Percentiles rank a stretch among this genome's conserved stretches.
phyloP scores from a whole-genome alignment of 2,329 filamentous ascomycete genomes.

The Aspergillus japonicus region DNA sequence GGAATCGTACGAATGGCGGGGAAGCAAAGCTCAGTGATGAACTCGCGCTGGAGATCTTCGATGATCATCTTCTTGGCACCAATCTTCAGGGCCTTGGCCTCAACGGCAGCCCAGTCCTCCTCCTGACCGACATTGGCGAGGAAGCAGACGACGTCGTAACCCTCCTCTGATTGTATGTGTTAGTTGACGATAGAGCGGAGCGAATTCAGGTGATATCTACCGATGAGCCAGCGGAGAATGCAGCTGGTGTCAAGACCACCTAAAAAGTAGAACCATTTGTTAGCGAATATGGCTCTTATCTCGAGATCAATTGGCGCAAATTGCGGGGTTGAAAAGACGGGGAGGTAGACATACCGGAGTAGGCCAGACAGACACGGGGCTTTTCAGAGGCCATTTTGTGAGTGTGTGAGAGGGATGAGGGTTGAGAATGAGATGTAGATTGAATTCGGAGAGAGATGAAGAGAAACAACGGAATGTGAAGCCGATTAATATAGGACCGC shows the following conservation, averaged over 20 bases:
- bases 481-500: neutral
- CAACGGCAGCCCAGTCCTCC: conserved; percentile 72
- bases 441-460: neutral
- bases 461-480: neutral
- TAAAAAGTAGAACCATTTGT: conserved; percentile 2
- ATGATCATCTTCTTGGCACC: conserved; percentile 66
- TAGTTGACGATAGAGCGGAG: neutral
- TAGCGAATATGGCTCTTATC: conserved; percentile 6
- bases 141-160: conserved; percentile 19
- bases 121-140: conserved; percentile 70
- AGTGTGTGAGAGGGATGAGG: neutral
- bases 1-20: conserved; percentile 57
- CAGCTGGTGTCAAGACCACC: conserved; percentile 49
- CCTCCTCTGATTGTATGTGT: conserved; percentile 12
- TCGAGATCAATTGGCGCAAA: neutral
- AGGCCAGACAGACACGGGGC: conserved; percentile 23
- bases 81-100: conserved; percentile 69
- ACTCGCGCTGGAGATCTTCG: conserved; percentile 67
- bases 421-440: neutral
- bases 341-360: conserved; percentile 20
- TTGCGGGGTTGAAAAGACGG: neutral
- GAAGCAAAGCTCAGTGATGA: conserved; percentile 79
- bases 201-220: neutral
- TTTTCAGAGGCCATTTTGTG: conserved; percentile 18
- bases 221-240: conserved; percentile 19